phyloP scores from a whole-genome alignment of 2,329 filamentous ascomycete genomes.

The Penicillium psychrosexuale region DNA sequence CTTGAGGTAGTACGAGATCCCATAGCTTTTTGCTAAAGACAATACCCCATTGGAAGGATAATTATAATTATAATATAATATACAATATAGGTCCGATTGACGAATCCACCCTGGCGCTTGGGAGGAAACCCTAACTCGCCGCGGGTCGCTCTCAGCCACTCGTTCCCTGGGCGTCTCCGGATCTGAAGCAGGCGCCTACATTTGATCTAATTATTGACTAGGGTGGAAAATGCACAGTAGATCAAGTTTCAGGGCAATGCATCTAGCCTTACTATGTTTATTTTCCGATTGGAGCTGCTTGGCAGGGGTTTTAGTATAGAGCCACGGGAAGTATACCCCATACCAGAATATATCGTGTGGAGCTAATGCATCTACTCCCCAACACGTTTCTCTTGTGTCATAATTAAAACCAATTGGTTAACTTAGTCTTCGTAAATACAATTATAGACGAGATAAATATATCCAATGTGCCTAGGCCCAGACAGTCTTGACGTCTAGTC shows the following conservation, averaged over 20 bases:
- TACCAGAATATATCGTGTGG: neutral
- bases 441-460: constrained; percentile 4
- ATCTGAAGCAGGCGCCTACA: constrained; percentile 21
- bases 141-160: constrained; percentile 26
- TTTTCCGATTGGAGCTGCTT: neutral
- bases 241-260: constrained; percentile 17
- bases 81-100: neutral
- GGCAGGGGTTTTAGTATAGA: neutral
- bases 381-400: neutral
- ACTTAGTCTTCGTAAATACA: neutral
- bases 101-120: constrained; percentile 31
- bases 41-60: neutral
- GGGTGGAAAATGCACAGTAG: constrained; percentile 4
- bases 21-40: neutral
- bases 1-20: neutral
- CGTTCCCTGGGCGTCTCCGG: constrained; percentile 5
- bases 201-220: neutral
- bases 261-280: neutral
- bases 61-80: neutral
- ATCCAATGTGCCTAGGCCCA: neutral
- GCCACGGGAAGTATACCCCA: neutral
- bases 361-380: neutral
- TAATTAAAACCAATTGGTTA: neutral
- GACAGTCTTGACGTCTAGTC: neutral
- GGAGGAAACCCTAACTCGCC: constrained; percentile 10